Percentiles rank a stretch among this genome's conserved stretches.
phyloP scores from a whole-genome alignment of 2,329 filamentous ascomycete genomes.

The Seiridium unicorne region DNA sequence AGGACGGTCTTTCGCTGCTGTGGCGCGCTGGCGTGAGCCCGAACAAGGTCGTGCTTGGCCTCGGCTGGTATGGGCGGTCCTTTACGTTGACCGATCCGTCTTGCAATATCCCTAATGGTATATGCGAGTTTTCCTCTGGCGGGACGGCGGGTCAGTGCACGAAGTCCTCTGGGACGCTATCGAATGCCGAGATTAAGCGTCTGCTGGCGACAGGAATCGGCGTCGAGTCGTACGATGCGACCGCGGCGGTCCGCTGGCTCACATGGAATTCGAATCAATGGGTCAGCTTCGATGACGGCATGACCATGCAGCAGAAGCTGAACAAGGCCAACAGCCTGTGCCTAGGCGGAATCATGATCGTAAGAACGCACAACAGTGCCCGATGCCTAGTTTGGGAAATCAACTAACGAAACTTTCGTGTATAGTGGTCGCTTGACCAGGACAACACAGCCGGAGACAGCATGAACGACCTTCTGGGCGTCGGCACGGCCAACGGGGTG shows the following conservation, averaged over 20 bases:
- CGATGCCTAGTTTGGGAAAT: too few relatives aligned
- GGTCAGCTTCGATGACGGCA: constrained; percentile 34
- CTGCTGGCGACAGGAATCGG: background rate
- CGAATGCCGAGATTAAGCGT: background rate
- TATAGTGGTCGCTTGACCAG: background rate
- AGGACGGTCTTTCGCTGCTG: constrained; percentile 33
- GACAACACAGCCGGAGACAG: background rate
- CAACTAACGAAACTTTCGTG: too few relatives aligned
- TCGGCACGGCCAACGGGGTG: background rate
- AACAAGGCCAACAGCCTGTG: constrained; percentile 23
- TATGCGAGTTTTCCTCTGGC: background rate
- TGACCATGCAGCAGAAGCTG: constrained; percentile 31
- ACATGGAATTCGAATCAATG: constrained; percentile 33
- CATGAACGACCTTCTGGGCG: background rate
- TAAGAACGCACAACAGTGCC: too few relatives aligned
- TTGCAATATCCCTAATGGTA: background rate
- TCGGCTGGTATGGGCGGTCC: background rate
- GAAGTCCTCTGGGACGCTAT: constrained; percentile 6
- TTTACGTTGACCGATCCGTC: constrained; percentile 1
- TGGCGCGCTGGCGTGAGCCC: constrained; percentile 38
- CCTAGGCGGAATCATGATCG: background rate
- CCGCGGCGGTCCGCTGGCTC: constrained; percentile 21
- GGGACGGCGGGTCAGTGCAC: constrained; percentile 1
- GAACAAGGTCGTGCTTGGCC: constrained; percentile 26
- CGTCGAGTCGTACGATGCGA: background rate